phyloP scores from a whole-genome alignment of 2,329 filamentous ascomycete genomes.

The Coleophoma crateriformis region DNA sequence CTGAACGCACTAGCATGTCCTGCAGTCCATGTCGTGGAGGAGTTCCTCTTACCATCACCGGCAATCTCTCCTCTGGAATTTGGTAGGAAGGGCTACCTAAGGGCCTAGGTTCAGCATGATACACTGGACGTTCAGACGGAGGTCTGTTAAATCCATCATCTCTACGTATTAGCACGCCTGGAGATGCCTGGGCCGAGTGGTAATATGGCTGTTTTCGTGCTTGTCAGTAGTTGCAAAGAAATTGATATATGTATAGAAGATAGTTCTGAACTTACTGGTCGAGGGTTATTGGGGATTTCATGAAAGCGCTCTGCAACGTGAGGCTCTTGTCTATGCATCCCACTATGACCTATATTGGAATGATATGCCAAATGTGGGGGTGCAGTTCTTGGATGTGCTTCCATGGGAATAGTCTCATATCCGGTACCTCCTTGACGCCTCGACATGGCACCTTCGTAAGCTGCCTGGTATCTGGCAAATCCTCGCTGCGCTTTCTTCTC shows the following conservation, averaged over 20 bases:
- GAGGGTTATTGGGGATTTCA: too few species aligned
- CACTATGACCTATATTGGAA: too few species aligned
- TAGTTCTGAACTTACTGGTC: too few species aligned
- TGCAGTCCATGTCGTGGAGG: constrained; percentile 19
- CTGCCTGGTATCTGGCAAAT: constrained; percentile 27
- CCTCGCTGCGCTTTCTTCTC: constrained; percentile 21
- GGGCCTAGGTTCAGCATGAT: constrained; percentile 6
- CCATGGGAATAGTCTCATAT: too few species aligned
- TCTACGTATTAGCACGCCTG: constrained; percentile 8
- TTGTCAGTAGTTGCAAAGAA: constrained; percentile 10
- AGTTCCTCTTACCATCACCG: constrained; percentile 23
- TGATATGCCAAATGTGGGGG: too few species aligned
- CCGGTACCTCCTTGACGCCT: constrained; percentile 11
- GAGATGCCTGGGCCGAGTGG: constrained; percentile 8
- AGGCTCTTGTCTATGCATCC: too few species aligned
- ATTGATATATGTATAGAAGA: too few species aligned
- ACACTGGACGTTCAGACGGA: constrained; percentile 14
- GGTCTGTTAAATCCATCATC: constrained; percentile 21
- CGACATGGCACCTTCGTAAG: constrained; percentile 25
- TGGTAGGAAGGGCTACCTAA: constrained; percentile 9
- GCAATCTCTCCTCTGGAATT: constrained; percentile 14
- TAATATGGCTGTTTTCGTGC: constrained; percentile 11
- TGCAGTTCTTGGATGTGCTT: too few species aligned
- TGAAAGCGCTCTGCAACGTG: too few species aligned
- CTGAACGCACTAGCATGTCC: constrained; percentile 26